Conservation (phyloP, 805 yeast genomes). For the Torulaspora delbrueckii region DNA sequence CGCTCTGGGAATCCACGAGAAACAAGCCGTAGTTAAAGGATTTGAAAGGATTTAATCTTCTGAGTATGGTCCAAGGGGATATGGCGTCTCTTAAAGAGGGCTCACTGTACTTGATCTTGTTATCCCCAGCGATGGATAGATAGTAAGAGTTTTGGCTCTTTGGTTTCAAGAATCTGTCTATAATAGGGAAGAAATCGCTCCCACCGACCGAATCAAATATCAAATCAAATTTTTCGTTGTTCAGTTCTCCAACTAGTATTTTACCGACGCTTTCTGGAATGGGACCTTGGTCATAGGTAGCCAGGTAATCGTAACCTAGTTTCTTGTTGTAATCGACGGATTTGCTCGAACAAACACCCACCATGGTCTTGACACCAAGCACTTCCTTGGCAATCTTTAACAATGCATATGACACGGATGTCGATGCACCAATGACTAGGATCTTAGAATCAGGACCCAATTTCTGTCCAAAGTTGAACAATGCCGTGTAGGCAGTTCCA, state of each 20-base stretch:
- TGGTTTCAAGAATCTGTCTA: slow-evolving; percentile 43
- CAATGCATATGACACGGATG: slow-evolving; percentile 57
- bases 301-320: slow-evolving; percentile 53
- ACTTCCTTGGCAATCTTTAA: slow-evolving; percentile 52
- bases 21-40: slow-evolving; percentile 31
- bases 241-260: slow-evolving; percentile 26
- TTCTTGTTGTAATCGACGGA: slow-evolving; percentile 42
- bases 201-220: slow-evolving; percentile 67
- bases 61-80: slow-evolving; percentile 12
- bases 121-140: slow-evolving; percentile 55
- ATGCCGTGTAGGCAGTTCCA: slow-evolving; percentile 52
- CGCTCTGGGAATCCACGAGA: slow-evolving; percentile 8
- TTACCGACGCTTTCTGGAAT: slow-evolving; percentile 36
- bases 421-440: slow-evolving; percentile 68
- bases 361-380: slow-evolving; percentile 46
- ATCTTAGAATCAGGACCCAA: slow-evolving; percentile 45
- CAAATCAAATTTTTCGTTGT: slow-evolving; percentile 49
- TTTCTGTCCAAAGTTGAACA: slow-evolving; percentile 33
- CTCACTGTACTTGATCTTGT: slow-evolving; percentile 30
- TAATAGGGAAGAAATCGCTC: slow-evolving; percentile 42
- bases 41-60: slow-evolving; percentile 24
- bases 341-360: slow-evolving; percentile 50
- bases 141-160: slow-evolving; percentile 45
- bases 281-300: slow-evolving; percentile 51
- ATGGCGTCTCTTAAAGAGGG: slow-evolving; percentile 8